Evolutionary conservation across 805 yeast genomes (phyloP).

Genomic region (Ogataea populi-albae): DNA sequence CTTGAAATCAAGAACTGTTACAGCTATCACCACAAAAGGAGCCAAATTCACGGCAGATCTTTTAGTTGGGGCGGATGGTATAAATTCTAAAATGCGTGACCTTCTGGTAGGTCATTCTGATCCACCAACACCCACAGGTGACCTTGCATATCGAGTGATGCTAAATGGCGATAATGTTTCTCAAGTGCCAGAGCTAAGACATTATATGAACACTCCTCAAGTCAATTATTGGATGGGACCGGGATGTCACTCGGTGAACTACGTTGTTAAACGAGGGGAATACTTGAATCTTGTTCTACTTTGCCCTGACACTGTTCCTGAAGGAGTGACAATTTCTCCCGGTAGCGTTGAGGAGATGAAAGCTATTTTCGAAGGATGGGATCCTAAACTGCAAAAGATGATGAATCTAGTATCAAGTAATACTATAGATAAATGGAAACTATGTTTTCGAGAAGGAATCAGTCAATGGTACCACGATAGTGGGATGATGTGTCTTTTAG

Average conservation of each 20-base stretch:
- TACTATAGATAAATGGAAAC: constrained; percentile 29
- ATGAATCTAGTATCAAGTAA: constrained; percentile 19
- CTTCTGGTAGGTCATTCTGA: constrained; percentile 24
- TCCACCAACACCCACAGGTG: constrained; percentile 30
- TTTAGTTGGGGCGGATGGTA: constrained; percentile 31
- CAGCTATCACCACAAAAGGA: constrained; percentile 17
- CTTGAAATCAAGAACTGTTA: constrained; percentile 12
- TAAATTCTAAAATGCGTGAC: constrained; percentile 24
- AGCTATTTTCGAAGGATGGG: constrained; percentile 28
- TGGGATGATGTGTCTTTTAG: constrained; percentile 28
- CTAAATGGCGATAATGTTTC: constrained; percentile 16
- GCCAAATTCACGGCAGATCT: constrained; percentile 18
- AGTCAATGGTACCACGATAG: constrained; percentile 28
- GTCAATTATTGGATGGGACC: constrained; percentile 36
- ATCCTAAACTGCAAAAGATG: constrained; percentile 25
- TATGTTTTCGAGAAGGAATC: constrained; percentile 27
- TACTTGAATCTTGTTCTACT: constrained; percentile 31
- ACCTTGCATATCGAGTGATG: constrained; percentile 30
- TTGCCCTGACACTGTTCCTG: constrained; percentile 31
- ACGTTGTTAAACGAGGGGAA: constrained; percentile 28
- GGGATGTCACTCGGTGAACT: constrained; percentile 29
- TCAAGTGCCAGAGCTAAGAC: constrained; percentile 22
- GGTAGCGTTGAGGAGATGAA: constrained; percentile 27
- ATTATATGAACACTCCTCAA: constrained; percentile 23
- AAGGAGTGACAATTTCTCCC: constrained; percentile 18